Conservation (phyloP, 2,329 filamentous ascomycete genomes). For the Metarhizium brunneum region DNA sequence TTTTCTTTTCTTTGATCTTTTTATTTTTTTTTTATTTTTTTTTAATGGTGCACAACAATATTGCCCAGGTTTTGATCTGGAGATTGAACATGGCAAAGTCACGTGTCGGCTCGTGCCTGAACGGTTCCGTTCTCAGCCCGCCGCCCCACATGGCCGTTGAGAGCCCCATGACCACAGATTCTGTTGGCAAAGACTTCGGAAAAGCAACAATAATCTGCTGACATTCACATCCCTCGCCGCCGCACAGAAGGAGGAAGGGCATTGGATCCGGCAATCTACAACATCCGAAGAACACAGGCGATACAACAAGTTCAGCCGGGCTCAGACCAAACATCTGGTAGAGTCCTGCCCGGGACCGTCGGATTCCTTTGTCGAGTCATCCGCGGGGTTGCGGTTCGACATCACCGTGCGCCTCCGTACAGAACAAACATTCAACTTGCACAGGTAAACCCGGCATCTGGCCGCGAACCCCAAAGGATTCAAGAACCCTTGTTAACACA, state of each 20-base stretch:
- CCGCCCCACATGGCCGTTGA: constrained; percentile 1
- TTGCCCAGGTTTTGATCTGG: too few relatives aligned
- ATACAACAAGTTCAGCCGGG: background rate
- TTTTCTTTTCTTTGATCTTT: too few relatives aligned
- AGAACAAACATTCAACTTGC: background rate
- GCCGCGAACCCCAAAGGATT: background rate
- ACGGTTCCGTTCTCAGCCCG: background rate
- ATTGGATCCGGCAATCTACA: background rate
- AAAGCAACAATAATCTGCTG: background rate
- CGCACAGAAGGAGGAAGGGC: background rate
- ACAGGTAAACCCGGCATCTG: background rate
- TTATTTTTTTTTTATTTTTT: too few relatives aligned
- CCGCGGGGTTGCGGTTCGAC: constrained; percentile 3
- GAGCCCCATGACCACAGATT: constrained; percentile 3
- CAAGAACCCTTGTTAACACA: background rate
- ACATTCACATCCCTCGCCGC: background rate
- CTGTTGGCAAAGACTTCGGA: background rate
- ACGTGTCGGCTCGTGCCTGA: constrained; percentile 1
- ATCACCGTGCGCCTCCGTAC: background rate
- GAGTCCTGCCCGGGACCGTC: background rate
- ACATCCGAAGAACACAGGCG: background rate
- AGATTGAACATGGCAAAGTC: background rate
- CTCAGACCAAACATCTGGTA: background rate
- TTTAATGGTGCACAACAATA: too few relatives aligned
- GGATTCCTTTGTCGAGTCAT: background rate